phyloP scores from a whole-genome alignment of 169 alveolate genomes.

The Plasmodium inui region DNA sequence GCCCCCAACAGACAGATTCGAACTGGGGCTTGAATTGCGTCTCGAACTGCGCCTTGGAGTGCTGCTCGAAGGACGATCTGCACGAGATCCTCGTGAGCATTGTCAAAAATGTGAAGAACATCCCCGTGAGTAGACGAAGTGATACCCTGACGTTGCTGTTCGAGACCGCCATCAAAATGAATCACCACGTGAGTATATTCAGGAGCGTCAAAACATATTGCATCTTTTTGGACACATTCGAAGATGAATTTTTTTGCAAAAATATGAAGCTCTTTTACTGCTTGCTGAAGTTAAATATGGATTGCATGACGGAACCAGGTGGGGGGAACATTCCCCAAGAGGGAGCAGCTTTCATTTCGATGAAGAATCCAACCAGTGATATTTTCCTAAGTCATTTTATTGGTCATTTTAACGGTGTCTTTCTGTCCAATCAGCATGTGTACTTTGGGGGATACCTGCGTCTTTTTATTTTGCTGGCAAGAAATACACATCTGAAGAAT shows the following conservation, averaged over 20 bases:
- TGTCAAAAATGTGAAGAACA: slow-evolving; percentile 35
- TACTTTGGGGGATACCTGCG: slow-evolving; percentile 34
- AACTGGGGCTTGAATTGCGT: background rate
- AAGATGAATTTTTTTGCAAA: slow-evolving; percentile 16
- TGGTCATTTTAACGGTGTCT: background rate
- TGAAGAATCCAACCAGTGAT: background rate
- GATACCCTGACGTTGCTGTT: slow-evolving; percentile 4
- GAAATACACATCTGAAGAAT: background rate
- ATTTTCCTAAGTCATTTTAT: slow-evolving; percentile 6
- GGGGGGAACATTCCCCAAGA: background rate
- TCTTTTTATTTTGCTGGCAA: slow-evolving; percentile 2
- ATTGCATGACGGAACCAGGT: background rate
- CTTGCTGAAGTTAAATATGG: background rate
- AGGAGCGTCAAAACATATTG: background rate
- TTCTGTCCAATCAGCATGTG: slow-evolving; percentile 1
- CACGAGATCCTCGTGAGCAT: slow-evolving; percentile 25
- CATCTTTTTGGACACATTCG: slow-evolving; percentile 28
- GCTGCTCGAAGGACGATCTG: background rate
- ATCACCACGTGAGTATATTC: background rate
- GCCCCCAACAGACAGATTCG: background rate
- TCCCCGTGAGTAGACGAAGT: slow-evolving; percentile 48
- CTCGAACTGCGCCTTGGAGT: background rate
- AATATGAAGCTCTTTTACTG: background rate
- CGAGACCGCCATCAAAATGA: slow-evolving; percentile 7
- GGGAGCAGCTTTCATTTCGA: background rate